Evolutionary conservation across 225 moss, liverwort and hornwort species (phyloP).

Genomic region (Climacium dendroides): DNA sequence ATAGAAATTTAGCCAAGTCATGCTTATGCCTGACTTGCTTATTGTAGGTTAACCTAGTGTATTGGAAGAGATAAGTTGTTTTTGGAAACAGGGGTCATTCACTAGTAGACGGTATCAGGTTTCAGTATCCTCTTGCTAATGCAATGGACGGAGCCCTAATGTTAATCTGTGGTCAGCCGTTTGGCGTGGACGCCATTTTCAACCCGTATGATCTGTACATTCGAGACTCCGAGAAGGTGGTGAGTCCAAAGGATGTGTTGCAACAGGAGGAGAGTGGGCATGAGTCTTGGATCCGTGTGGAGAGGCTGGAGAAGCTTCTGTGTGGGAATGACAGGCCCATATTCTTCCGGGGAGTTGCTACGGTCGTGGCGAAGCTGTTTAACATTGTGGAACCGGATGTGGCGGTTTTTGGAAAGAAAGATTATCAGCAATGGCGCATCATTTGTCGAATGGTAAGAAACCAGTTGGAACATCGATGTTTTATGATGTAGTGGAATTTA

Average conservation of each 20-base stretch:
- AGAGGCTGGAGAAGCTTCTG: constrained; percentile 63
- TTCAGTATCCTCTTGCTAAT: not conserved
- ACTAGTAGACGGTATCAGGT: not conserved
- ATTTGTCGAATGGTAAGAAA: constrained; percentile 61
- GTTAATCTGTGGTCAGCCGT: constrained; percentile 25
- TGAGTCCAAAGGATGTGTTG: not conserved
- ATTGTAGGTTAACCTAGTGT: not conserved
- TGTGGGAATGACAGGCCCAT: constrained; percentile 74
- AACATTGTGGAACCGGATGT: constrained; percentile 86
- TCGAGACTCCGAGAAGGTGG: constrained; percentile 12
- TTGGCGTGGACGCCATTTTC: constrained; percentile 69
- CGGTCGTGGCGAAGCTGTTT: constrained; percentile 75
- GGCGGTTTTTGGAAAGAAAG: constrained; percentile 88
- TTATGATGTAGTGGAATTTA: not conserved
- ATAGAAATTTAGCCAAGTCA: not conserved
- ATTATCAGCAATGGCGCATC: constrained; percentile 90
- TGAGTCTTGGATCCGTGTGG: constrained; percentile 85
- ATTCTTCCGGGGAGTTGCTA: constrained; percentile 83
- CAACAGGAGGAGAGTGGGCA: constrained; percentile 36
- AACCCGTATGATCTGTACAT: constrained; percentile 71
- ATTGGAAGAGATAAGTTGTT: not conserved
- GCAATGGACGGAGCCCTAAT: not conserved
- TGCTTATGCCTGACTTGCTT: not conserved
- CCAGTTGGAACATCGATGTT: not conserved
- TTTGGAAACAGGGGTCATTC: not conserved